A percentile compares a stretch with the other conserved stretches of the same genome.
Conservation (phyloP, 495 filamentous ascomycete genomes). For the Podospora appendiculata region DNA sequence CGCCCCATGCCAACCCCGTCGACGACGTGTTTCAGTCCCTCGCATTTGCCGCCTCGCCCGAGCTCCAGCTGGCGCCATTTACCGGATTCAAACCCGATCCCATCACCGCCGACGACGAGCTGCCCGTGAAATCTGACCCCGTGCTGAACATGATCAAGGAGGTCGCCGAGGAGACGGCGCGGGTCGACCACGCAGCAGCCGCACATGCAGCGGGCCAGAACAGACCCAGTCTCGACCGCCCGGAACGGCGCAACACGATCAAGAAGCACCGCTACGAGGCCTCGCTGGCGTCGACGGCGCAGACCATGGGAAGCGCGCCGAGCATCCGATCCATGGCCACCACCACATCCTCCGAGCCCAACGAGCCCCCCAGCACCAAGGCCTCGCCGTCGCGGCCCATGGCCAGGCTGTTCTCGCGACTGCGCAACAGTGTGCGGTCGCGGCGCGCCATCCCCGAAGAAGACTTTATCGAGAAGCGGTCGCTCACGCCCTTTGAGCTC, state of each 20-base stretch:
- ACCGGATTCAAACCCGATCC: not conserved
- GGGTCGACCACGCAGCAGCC: slow-evolving; percentile 2
- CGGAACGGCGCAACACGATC: not conserved
- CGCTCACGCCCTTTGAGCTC: slow-evolving; percentile 13
- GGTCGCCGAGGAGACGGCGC: slow-evolving; percentile 7
- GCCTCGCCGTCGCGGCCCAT: not conserved
- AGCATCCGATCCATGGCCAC: slow-evolving; percentile 8
- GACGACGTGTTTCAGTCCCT: slow-evolving; percentile 10
- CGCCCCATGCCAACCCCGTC: slow-evolving; percentile 1
- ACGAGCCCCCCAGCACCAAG: slow-evolving; percentile 3
- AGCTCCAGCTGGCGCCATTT: slow-evolving; percentile 5
- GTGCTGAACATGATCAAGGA: slow-evolving; percentile 12
- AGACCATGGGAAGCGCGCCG: not conserved
- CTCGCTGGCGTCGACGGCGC: not conserved
- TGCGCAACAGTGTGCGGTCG: slow-evolving; percentile 1
- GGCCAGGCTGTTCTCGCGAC: slow-evolving; percentile 8
- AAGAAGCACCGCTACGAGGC: not conserved
- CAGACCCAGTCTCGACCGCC: slow-evolving; percentile 1
- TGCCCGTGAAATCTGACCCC: not conserved
- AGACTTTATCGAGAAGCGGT: slow-evolving; percentile 11
- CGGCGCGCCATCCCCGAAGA: not conserved
- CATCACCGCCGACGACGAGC: not conserved
- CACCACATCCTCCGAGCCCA: slow-evolving; percentile 4
- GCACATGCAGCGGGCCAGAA: slow-evolving; percentile 2
- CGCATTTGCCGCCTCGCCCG: slow-evolving; percentile 1